Evolutionary conservation across 2,329 filamentous ascomycete species (phyloP).

Genomic region (Aschersonia sp.): DNA sequence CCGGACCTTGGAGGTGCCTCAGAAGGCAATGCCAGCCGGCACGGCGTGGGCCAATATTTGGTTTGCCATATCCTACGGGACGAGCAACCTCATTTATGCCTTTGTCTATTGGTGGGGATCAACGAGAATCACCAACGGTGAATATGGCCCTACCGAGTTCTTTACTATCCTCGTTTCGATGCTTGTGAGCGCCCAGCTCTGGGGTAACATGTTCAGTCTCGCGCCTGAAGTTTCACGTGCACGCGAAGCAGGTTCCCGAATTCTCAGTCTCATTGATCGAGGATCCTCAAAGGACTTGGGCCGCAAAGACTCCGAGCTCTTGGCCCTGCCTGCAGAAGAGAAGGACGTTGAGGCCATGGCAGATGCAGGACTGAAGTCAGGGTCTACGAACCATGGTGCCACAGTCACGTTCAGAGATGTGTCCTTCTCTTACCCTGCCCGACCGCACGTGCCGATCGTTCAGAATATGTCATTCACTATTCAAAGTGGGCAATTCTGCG

Average conservation of each 20-base stretch:
- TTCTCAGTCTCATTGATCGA: slow-evolving; percentile 35
- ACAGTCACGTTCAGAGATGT: slow-evolving; percentile 43
- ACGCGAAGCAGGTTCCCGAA: slow-evolving; percentile 41
- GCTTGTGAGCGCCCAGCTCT: slow-evolving; percentile 45
- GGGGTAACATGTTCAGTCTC: slow-evolving; percentile 49
- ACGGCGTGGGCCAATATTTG: slow-evolving; percentile 40
- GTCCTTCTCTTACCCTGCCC: slow-evolving; percentile 49
- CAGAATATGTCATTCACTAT: slow-evolving; percentile 40
- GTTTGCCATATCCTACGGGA: slow-evolving; percentile 43
- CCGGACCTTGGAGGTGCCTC: slow-evolving; percentile 31
- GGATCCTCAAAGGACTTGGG: slow-evolving; percentile 16
- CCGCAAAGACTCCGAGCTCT: slow-evolving; percentile 5
- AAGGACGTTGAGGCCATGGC: slow-evolving; percentile 24
- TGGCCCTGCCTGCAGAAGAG: slow-evolving; percentile 5
- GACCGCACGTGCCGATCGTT: slow-evolving; percentile 42
- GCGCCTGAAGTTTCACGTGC: slow-evolving; percentile 56
- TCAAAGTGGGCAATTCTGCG: slow-evolving; percentile 43
- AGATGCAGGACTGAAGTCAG: slow-evolving; percentile 11
- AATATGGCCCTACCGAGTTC: slow-evolving; percentile 52
- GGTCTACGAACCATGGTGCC: slow-evolving; percentile 18
- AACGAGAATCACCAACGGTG: slow-evolving; percentile 50
- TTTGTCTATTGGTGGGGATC: slow-evolving; percentile 73
- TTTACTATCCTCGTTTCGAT: slow-evolving; percentile 52
- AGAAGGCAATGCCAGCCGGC: slow-evolving; percentile 36
- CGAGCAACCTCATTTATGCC: slow-evolving; percentile 55